A percentile compares a stretch with the other conserved stretches of the same genome.
These are phyloP conservation scores for Salix udensis DNA, from an alignment of 345 rosid species.

Conservation along the genomic window DNA sequence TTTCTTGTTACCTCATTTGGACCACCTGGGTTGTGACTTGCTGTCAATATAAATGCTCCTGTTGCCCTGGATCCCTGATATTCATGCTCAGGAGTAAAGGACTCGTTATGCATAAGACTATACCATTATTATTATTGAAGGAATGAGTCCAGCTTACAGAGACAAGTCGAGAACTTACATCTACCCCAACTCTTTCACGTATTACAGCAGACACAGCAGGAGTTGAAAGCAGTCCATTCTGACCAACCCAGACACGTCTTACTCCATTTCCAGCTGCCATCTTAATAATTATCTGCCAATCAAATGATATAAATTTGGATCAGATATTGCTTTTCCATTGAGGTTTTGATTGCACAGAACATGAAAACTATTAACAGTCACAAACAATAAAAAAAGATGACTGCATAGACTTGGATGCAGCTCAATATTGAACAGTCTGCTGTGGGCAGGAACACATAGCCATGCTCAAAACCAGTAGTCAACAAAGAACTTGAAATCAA, in stretches of 20 bases:
- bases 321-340: not conserved
- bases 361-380: not conserved
- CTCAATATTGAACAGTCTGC: not conserved
- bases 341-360: not conserved
- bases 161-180: slow-evolving; percentile 53
- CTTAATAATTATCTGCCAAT: slow-evolving; percentile 71
- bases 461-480: not conserved
- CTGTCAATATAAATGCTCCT: slow-evolving; percentile 94
- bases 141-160: slow-evolving; percentile 2
- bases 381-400: not conserved
- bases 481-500: not conserved
- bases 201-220: slow-evolving; percentile 99
- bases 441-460: not conserved
- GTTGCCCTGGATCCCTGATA: slow-evolving; percentile 90
- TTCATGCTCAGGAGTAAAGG: slow-evolving; percentile 17
- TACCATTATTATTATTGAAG: not conserved
- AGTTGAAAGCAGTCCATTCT: slow-evolving; percentile 90
- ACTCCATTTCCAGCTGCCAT: slow-evolving; percentile 98
- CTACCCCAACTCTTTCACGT: slow-evolving; percentile 84
- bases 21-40: slow-evolving; percentile 99
- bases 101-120: not conserved
- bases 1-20: slow-evolving; percentile 68
- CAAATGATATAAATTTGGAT: not conserved
- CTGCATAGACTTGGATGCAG: not conserved
- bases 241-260: slow-evolving; percentile 91